Evolutionary conservation across 2,329 filamentous ascomycete species (phyloP), one percentile per base, ranked within the genome.

Genomic region (Endoconidiophora laricicola): DNA sequence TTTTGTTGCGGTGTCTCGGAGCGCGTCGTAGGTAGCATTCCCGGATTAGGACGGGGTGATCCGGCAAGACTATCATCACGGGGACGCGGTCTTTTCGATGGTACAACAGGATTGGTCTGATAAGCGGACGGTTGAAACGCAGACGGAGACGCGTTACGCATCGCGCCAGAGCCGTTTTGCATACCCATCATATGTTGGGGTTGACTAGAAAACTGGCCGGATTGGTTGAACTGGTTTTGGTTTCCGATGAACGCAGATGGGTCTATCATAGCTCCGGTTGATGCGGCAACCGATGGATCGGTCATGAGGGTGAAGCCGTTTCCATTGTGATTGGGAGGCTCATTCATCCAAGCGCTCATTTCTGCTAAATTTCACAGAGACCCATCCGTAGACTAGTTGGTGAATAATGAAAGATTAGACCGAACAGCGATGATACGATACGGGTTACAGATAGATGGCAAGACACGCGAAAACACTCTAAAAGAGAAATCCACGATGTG

Each of bases 1-100:
- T 12, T 74, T 61, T 90, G 85, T 59, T 86, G 84, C 33, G 90
- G 90, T 26, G 90, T 96, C 62, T 94, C 88, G 58, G 90, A 90
- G 65, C 90, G 85, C 66, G 90, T 93, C 22, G 78, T 79, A 45
- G 85, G 83, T 26, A 86, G 66, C 66, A 83, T 83, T 56, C 77
- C 78, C 4, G 81, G 76, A 50, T 81, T 79, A 61, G 81, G 83
- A 60, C 81, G 76, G 48, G 90, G 87, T 29, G 87, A 93, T 62
- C 83, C 81, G 57, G 80, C 81, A 60, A 91, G 74, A 60, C 81
- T 88, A 64, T 95, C 88, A 66, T 94, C 86, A 61, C 78, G 72
- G 48, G 83, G 82, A 44, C 85, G 77, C 49, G 84, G 76, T 60
- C 91, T 79, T 68, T 96, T 98, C 20, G 88, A 90, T 52, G 90